Evolutionary conservation across 1,284 basidiomycete species (phyloP).

Genomic region (Apiotrichum brassicae): DNA sequence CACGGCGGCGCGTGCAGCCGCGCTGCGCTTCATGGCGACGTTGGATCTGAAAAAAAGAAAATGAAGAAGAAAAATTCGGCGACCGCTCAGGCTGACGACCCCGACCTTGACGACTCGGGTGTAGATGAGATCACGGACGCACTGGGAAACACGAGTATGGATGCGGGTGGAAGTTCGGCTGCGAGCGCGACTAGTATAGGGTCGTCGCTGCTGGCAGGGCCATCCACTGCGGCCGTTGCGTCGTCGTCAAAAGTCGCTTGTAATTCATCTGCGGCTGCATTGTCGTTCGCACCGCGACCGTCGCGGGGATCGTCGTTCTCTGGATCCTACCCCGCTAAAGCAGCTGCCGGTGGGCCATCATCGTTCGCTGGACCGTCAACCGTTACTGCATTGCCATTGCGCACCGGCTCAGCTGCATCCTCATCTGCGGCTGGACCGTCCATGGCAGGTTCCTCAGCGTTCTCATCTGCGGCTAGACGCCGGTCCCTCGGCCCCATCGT

Average conservation of each 20-base stretch:
- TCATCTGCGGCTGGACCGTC: not conserved
- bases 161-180: not conserved
- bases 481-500: too few species aligned
- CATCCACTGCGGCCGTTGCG: not conserved
- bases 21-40: conserved; percentile 5
- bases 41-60: conserved; percentile 2
- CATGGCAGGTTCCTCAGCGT: not conserved
- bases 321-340: not conserved
- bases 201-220: not conserved
- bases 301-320: not conserved
- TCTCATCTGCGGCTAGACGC: not conserved
- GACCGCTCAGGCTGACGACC: not conserved
- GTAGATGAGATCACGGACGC: not conserved
- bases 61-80: conserved; percentile 1
- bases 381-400: not conserved
- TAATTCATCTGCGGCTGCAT: too few species aligned
- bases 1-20: not conserved
- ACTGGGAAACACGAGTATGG: not conserved
- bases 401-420: not conserved
- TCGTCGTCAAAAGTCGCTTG: too few species aligned
- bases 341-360: too few species aligned
- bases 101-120: not conserved
- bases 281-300: too few species aligned
- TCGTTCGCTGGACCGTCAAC: not conserved
- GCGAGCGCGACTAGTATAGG: not conserved